Evolutionary conservation across 352 stramenopile genomes (phyloP).

Genomic region (Globisporangium paroecandrum): DNA sequence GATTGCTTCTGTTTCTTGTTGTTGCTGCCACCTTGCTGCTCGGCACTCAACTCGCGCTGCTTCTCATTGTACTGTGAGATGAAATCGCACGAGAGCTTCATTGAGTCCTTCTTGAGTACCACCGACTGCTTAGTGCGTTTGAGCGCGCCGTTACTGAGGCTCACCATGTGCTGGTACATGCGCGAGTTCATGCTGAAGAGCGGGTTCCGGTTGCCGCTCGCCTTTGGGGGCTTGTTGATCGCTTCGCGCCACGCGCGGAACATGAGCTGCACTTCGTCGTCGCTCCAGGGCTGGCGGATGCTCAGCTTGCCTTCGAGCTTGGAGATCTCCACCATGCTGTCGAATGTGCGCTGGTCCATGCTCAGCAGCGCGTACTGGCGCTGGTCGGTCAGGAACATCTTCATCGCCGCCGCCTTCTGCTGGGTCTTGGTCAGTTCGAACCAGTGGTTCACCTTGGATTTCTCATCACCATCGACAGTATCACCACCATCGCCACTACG

Average conservation of each 20-base stretch:
- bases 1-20: neutral
- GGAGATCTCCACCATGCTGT: conserved; percentile 12
- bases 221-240: conserved; percentile 2
- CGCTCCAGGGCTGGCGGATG: conserved; percentile 11
- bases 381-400: conserved; percentile 9
- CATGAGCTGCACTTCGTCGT: conserved; percentile 13
- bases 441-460: conserved; percentile 10
- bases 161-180: conserved; percentile 12
- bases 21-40: neutral
- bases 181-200: conserved; percentile 15
- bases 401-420: conserved; percentile 4
- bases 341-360: conserved; percentile 13
- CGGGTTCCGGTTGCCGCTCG: neutral
- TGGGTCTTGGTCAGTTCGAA: conserved; percentile 12
- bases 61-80: conserved; percentile 8
- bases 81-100: conserved; percentile 16
- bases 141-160: conserved; percentile 2
- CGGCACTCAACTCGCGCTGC: neutral
- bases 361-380: conserved; percentile 12
- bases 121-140: conserved; percentile 16
- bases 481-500: neutral
- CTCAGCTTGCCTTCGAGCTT: conserved; percentile 13
- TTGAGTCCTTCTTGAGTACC: conserved; percentile 15
- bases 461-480: neutral
- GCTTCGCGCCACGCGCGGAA: conserved; percentile 15